Conservation (phyloP, 1,139 yeast genomes). For the Debaryomyces coudertii region DNA sequence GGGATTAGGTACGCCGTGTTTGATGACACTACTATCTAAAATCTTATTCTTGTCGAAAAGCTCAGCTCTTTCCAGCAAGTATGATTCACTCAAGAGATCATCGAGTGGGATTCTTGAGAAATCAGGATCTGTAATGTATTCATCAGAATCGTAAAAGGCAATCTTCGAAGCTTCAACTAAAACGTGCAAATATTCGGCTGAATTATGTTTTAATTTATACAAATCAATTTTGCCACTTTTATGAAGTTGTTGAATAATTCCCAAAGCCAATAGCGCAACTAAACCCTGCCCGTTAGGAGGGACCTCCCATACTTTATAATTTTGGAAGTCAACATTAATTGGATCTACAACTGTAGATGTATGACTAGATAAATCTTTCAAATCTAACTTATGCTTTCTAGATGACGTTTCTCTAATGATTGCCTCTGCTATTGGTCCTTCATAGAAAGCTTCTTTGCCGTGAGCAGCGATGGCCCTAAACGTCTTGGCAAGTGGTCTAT, state of each 20-base stretch:
- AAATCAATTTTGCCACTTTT: constrained; percentile 50
- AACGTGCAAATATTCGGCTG: constrained; percentile 69
- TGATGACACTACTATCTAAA: constrained; percentile 45
- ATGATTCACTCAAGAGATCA: constrained; percentile 41
- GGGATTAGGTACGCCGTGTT: constrained; percentile 64
- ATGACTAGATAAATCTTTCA: constrained; percentile 60
- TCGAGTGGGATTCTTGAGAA: constrained; percentile 44
- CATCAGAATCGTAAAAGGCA: constrained; percentile 78
- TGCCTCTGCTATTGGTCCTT: constrained; percentile 67
- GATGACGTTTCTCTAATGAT: constrained; percentile 57
- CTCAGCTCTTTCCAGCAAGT: constrained; percentile 53
- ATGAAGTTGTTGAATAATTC: constrained; percentile 61
- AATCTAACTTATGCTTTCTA: constrained; percentile 59
- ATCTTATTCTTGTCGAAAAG: constrained; percentile 45
- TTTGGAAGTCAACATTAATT: constrained; percentile 50
- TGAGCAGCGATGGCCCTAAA: constrained; percentile 53
- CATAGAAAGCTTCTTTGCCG: constrained; percentile 70
- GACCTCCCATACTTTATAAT: constrained; percentile 64
- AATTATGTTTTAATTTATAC: constrained; percentile 58
- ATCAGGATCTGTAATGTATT: constrained; percentile 65
- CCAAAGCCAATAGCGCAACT: constrained; percentile 70
- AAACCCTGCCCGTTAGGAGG: constrained; percentile 86
- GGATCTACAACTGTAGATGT: constrained; percentile 66
- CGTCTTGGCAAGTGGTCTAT: constrained; percentile 57
- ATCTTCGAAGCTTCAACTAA: constrained; percentile 71